Conservation (phyloP, 371 early-diverging fungal genomes). For the Coemansia sp. region DNA sequence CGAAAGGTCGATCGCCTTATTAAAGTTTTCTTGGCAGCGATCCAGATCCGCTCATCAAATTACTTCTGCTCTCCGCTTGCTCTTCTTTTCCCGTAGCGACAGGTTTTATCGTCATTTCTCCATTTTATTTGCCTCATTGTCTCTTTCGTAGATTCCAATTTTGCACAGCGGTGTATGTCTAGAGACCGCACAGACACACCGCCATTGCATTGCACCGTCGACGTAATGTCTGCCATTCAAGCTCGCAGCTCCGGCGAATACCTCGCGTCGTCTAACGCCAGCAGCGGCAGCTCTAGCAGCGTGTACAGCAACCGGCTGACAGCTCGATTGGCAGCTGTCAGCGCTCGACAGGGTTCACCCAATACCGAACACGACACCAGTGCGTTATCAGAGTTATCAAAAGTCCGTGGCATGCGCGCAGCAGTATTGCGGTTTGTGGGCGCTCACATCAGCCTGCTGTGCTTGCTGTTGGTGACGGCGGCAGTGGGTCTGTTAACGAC, state of each 20-base stretch:
- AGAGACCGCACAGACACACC: background rate
- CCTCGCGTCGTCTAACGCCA: background rate
- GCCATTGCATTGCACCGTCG: conserved; percentile 29
- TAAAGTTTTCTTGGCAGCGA: too few species aligned
- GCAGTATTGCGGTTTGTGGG: background rate
- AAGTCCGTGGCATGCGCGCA: background rate
- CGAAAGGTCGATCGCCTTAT: too few species aligned
- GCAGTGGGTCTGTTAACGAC: conserved; percentile 24
- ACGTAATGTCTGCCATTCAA: conserved; percentile 22
- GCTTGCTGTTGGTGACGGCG: conserved; percentile 16
- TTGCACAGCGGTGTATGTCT: conserved; percentile 10
- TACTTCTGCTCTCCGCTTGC: too few species aligned
- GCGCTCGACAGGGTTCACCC: background rate
- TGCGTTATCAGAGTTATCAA: too few species aligned
- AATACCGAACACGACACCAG: background rate
- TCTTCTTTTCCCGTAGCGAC: too few species aligned
- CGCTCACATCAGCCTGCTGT: conserved; percentile 1
- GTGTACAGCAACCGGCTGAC: conserved; percentile 9
- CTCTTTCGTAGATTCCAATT: background rate
- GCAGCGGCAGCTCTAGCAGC: conserved; percentile 7
- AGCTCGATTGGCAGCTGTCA: background rate
- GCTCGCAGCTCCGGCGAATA: background rate
- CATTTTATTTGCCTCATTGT: background rate
- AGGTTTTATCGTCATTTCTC: background rate
- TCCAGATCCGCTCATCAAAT: too few species aligned